Conservation (phyloP, 768 basidiomycete species). For the Panellus pusillus region DNA sequence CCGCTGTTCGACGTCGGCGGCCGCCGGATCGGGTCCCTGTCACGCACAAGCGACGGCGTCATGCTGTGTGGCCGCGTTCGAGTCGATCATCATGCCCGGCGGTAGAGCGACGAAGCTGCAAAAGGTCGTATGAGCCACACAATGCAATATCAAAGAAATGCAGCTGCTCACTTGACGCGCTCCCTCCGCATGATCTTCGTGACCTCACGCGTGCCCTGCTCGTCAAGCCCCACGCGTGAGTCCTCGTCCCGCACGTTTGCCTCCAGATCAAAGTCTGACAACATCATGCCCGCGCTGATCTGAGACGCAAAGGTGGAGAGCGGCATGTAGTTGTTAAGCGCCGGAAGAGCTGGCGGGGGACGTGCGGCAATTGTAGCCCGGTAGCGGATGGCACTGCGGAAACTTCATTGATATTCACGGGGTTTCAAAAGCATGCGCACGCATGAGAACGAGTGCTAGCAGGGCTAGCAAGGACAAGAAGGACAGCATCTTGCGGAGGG, state of each 20-base stretch:
- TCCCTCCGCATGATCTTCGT: conserved; percentile 88
- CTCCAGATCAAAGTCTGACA: conserved; percentile 83
- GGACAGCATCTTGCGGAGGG: conserved; percentile 53
- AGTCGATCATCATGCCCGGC: too few species aligned
- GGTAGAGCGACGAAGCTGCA: too few species aligned
- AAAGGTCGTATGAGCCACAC: conserved; percentile 3
- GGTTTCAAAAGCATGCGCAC: conserved; percentile 40
- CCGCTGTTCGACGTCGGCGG: too few species aligned
- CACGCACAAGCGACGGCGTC: too few species aligned
- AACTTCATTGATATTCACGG: not conserved
- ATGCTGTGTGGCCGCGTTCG: too few species aligned
- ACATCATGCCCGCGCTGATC: conserved; percentile 76
- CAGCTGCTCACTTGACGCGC: conserved; percentile 71
- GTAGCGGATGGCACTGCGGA: conserved; percentile 72
- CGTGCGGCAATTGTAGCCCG: conserved; percentile 67
- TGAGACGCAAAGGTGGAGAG: conserved; percentile 80
- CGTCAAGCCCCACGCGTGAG: conserved; percentile 80
- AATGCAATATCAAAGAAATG: not conserved
- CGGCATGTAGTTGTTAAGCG: conserved; percentile 65
- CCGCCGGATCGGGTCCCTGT: too few species aligned
- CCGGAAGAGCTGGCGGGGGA: conserved; percentile 62
- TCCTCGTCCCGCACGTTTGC: conserved; percentile 81
- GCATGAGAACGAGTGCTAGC: conserved; percentile 60
- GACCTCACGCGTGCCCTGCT: conserved; percentile 83
- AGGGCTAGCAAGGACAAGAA: conserved; percentile 65